Percentiles rank a stretch among this genome's conserved stretches.
phyloP scores from a whole-genome alignment of 257 asterid genomes.

The Anisodus acutangulus region DNA sequence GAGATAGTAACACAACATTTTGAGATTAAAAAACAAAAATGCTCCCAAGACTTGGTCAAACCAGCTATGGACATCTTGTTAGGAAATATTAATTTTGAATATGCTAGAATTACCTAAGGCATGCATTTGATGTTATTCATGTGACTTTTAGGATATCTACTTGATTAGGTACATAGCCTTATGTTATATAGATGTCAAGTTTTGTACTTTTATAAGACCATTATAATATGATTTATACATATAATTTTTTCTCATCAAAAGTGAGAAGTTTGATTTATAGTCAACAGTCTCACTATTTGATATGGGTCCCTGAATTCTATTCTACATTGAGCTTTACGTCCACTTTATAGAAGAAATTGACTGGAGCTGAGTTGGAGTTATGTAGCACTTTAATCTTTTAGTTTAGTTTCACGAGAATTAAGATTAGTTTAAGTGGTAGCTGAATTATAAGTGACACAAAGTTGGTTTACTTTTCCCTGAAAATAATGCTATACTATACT shows the following conservation, averaged over 20 bases:
- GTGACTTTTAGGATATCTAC: too few relatives aligned
- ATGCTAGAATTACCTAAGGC: too few relatives aligned
- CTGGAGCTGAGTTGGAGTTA: conserved; percentile 30
- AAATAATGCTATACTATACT: conserved; percentile 18
- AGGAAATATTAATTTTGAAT: too few relatives aligned
- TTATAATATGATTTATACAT: too few relatives aligned
- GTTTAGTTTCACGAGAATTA: conserved; percentile 35
- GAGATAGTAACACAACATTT: neutral
- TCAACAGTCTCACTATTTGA: conserved; percentile 31
- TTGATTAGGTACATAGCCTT: too few relatives aligned
- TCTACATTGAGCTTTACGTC: conserved; percentile 29
- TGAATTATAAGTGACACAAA: conserved; percentile 55
- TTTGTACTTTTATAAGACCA: too few relatives aligned
- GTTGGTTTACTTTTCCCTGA: conserved; percentile 46
- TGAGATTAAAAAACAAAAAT: neutral
- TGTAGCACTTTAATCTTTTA: conserved; percentile 30
- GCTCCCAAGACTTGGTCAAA: neutral
- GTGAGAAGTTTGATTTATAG: conserved; percentile 17
- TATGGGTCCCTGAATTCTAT: conserved; percentile 26
- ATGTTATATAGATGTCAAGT: too few relatives aligned
- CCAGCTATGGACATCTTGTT: neutral
- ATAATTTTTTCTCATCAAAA: too few relatives aligned
- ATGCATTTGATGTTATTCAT: too few relatives aligned
- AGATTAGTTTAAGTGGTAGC: conserved; percentile 34
- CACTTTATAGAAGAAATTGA: conserved; percentile 42